phyloP scores from a whole-genome alignment of 2,329 filamentous ascomycete genomes.

The Colletotrichum plurivorum region DNA sequence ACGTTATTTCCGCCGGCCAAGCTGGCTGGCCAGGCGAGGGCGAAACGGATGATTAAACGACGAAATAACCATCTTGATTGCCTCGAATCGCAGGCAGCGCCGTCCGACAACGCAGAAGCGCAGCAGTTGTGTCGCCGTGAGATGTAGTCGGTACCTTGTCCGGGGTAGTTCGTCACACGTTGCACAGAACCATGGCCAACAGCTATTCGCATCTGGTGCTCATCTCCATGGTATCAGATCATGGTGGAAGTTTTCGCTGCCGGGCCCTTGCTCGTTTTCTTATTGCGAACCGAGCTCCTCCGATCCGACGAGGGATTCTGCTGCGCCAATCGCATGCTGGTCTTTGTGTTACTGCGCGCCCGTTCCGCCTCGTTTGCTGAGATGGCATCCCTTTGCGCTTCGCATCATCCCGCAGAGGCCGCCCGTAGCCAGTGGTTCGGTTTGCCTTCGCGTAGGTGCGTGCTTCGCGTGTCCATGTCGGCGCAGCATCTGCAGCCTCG shows the following conservation, averaged over 20 bases:
- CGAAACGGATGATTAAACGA: neutral
- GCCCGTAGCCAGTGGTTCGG: neutral
- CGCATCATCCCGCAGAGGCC: slow-evolving; percentile 1
- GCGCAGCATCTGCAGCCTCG: neutral
- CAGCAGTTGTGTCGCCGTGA: neutral
- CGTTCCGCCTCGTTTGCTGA: neutral
- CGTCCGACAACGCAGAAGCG: neutral
- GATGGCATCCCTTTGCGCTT: neutral
- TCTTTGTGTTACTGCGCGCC: neutral
- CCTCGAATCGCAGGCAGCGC: neutral
- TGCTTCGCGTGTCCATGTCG: neutral
- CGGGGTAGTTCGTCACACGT: slow-evolving; percentile 25
- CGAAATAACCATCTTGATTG: slow-evolving; percentile 5
- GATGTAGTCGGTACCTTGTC: neutral
- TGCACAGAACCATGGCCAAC: slow-evolving; percentile 2
- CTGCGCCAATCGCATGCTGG: slow-evolving; percentile 18
- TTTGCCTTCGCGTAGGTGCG: neutral
- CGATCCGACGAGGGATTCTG: slow-evolving; percentile 10
- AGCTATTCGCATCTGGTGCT: slow-evolving; percentile 15
- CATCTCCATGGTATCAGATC: slow-evolving; percentile 18
- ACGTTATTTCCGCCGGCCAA: neutral
- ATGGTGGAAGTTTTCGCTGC: slow-evolving; percentile 2
- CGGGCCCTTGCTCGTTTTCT: slow-evolving; percentile 17
- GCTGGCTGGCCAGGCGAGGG: neutral
- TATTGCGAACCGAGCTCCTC: slow-evolving; percentile 10